phyloP scores from a whole-genome alignment of 306 rosid genomes.

The Corylus avellana region DNA sequence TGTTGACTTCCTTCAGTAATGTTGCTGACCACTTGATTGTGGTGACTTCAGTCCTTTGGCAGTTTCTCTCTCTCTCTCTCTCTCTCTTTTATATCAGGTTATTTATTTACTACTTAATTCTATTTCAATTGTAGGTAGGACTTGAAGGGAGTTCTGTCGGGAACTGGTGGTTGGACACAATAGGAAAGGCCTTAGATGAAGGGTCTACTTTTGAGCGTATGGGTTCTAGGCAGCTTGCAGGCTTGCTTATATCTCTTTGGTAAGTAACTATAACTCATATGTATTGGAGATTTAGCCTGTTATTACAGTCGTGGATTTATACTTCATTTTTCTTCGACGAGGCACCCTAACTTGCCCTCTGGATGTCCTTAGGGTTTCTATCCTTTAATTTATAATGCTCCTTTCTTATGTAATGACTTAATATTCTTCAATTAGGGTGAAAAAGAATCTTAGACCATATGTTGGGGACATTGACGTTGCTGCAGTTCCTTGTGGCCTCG shows the following conservation, averaged over 20 bases:
- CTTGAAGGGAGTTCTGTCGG: conserved; percentile 99
- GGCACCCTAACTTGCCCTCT: conserved; percentile 2
- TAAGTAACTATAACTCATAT: conserved; percentile 41
- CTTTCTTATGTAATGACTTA: conserved; percentile 34
- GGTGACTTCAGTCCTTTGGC: not conserved
- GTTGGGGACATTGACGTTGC: conserved; percentile 96
- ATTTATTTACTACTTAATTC: conserved; percentile 27
- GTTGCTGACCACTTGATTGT: conserved; percentile 18
- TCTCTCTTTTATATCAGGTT: not conserved
- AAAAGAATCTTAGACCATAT: conserved; percentile 84
- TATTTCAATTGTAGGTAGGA: conserved; percentile 79
- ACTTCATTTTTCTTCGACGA: conserved; percentile 18
- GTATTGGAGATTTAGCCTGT: conserved; percentile 15
- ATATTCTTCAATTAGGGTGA: conserved; percentile 68
- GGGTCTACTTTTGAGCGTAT: conserved; percentile 88
- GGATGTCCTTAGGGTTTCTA: conserved; percentile 16
- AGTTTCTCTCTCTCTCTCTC: not conserved
- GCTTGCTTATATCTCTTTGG: conserved; percentile 99
- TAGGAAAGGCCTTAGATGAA: conserved; percentile 93
- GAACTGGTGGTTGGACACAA: conserved; percentile 95
- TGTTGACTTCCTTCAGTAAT: conserved; percentile 12
- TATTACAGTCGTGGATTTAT: conserved; percentile 14
- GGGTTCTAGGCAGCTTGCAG: conserved; percentile 99
- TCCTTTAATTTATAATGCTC: conserved; percentile 13
- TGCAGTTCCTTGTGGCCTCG: conserved; percentile 98